Base-by-base conservation (phyloP, 2,329 filamentous ascomycete genomes). In the Sporothrix luriei region DNA sequence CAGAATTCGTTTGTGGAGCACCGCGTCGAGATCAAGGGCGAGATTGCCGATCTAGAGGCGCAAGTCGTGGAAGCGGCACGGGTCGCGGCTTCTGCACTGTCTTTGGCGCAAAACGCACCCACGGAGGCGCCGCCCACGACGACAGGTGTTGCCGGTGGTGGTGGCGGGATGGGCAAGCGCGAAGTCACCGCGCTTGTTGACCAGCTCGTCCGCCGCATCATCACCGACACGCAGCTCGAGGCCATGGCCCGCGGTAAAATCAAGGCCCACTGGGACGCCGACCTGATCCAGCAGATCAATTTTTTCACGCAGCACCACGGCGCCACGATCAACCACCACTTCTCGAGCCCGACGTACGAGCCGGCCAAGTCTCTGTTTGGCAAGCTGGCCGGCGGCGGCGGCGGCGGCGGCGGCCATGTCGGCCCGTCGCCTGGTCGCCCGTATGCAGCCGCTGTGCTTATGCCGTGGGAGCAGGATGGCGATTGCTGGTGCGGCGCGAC, bases 401-500 rank as follows among this genome's bases (percentile, higher is more conserved):
- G 29, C 29, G 29, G 29, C 33, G 33, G 33, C 33, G 6, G 62
- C 2, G 38, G n/a, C n/a, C n/a, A n/a, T 26, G 26, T 4, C 57
- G 73, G 0, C 61, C 67, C 4, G 26, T 33, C 26, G 62, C 46
- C 72, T 1, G 72, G 72, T n/a, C 68, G 59, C 16, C 38, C 66
- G 33, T 70, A 68, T 5, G 71, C 64, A 3, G 69, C 72, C 1
- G 0, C 83, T 84, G 92, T 91, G 0, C 82, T 97, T 2, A 77
- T 79, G 1, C 80, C 82, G 3, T 97, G 94, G 93, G 82, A 88
- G 11, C 91, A 97, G 64, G 85, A 90, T 46, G 92, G 91, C 24
- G 91, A 98, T 72, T 96, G 93, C 79, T 98, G 93, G 91, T 98
- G 94, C 78, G 88, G 90, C 4, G 84, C 82, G 3, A 79, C 80